Evolutionary conservation across 2,329 filamentous ascomycete species (phyloP), one percentile per base, ranked within the genome.

Genomic region (Fusarium begoniae): DNA sequence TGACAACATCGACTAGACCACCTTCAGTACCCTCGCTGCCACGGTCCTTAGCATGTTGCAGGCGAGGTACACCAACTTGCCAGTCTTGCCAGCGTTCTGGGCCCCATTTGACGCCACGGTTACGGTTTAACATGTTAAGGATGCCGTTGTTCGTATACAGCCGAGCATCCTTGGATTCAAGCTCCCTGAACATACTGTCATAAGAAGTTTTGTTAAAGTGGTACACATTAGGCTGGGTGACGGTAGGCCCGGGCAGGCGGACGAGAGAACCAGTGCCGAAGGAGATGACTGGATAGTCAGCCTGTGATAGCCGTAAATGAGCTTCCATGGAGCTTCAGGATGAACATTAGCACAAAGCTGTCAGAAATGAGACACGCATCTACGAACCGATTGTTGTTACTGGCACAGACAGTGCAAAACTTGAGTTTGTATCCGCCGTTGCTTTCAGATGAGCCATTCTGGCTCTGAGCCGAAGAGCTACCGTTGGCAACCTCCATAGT

Each of bases 41-140:
- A 79, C 92, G 91, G 80, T 98, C 93, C 50, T 88, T 88, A 44
- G 90, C 85, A 74, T 95, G 92, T 45, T 96, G 92, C 17, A 96
- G 84, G 37, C 96, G 89, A 37, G 96, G 95, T 70, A 94, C 88
- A 6, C 96, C 96, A 4, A 97, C 88, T 54, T 93, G 90, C 96
- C 96, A 99, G 83, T 99, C 96, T 84, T 99, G 96, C 93, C 97
- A 99, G 67, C 96, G 90, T 84, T 99, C 96, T 0, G 96, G 96
- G 1, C 94, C 95, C 90, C 93, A 97, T 85, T 99, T 99, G 78
- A 99, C 93, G 68, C 90, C 90, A 72, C 95, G 90, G 80, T 99
- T 99, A 75, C 96, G 91, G 75, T 95, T 94, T 28, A 99, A 88
- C 96, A 99, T 99, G 82, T 96, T 97, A 67, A 99, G 86, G 55